These are phyloP conservation scores for Colletotrichum gigasporum DNA, from an alignment of 2,329 filamentous ascomycete species.

Conservation along the genomic window DNA sequence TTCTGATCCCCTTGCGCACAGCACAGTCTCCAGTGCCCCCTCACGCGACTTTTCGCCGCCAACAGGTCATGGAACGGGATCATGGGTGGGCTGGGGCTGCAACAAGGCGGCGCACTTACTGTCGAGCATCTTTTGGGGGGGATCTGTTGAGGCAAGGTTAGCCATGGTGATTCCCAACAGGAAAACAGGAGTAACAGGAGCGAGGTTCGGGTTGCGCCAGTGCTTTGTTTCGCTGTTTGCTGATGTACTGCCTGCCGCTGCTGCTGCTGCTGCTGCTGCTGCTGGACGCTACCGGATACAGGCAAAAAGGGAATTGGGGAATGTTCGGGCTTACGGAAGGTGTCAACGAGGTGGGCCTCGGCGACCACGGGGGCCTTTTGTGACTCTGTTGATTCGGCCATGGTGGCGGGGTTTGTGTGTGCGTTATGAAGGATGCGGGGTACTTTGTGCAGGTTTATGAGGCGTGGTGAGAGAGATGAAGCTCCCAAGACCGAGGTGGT, in stretches of 20 bases:
- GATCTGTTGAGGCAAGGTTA: conserved; percentile 53
- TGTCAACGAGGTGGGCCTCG: conserved; percentile 82
- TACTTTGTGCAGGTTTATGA: conserved; percentile 25
- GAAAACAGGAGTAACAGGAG: not conserved
- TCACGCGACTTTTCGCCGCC: conserved; percentile 29
- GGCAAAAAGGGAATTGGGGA: conserved; percentile 15
- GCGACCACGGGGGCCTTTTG: conserved; percentile 69
- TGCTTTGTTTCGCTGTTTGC: not conserved
- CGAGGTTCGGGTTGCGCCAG: not conserved
- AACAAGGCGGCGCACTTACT: conserved; percentile 59
- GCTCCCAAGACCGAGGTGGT: conserved; percentile 13
- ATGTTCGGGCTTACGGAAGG: conserved; percentile 64
- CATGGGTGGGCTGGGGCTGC: conserved; percentile 8
- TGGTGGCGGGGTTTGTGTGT: conserved; percentile 41
- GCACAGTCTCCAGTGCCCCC: conserved; percentile 26
- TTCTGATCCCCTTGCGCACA: not conserved
- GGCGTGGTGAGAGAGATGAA: not conserved
- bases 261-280: not conserved
- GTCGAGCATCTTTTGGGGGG: conserved; percentile 72
- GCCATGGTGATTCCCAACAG: conserved; percentile 17
- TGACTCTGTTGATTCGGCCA: conserved; percentile 54
- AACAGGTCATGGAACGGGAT: conserved; percentile 5
- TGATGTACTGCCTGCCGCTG: not conserved
- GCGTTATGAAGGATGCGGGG: conserved; percentile 31
- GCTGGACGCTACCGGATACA: not conserved